These are phyloP conservation scores for Aristolochia contorta DNA, from an alignment of 164 flowering plant genomes.

Conservation along the genomic window DNA sequence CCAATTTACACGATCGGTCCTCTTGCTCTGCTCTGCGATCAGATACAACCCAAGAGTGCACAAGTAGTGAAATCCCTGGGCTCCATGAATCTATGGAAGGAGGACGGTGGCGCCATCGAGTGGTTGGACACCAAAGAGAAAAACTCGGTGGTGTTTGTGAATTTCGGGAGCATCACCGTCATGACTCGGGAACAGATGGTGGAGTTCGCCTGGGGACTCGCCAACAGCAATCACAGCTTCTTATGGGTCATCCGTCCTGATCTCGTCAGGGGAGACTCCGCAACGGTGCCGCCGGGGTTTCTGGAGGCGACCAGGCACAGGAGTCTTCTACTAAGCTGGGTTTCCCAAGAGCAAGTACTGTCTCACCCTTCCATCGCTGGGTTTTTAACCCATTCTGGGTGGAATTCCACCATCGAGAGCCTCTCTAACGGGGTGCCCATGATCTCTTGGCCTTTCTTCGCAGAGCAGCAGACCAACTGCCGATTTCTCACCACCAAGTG, in stretches of 20 bases:
- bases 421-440: conserved; percentile 20
- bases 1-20: conserved; percentile 24
- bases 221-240: conserved; percentile 24
- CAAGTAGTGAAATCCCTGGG: not conserved
- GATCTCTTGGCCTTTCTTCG: conserved; percentile 28
- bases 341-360: conserved; percentile 30
- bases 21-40: conserved; percentile 7
- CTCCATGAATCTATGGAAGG: conserved; percentile 25
- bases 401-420: conserved; percentile 28
- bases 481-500: conserved; percentile 13
- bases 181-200: conserved; percentile 18
- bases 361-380: conserved; percentile 26
- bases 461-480: conserved; percentile 20
- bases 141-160: conserved; percentile 27
- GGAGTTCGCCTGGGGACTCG: conserved; percentile 44
- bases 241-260: conserved; percentile 51
- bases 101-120: conserved; percentile 19
- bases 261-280: conserved; percentile 28
- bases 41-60: not conserved
- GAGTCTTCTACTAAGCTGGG: conserved; percentile 20
- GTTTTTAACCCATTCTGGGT: conserved; percentile 30
- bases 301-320: conserved; percentile 1
- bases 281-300: conserved; percentile 9
- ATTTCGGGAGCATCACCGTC: conserved; percentile 31
- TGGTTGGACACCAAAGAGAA: conserved; percentile 25